Base-by-base conservation (phyloP, 1,139 yeast species). In the Taphrina flavorubra region DNA sequence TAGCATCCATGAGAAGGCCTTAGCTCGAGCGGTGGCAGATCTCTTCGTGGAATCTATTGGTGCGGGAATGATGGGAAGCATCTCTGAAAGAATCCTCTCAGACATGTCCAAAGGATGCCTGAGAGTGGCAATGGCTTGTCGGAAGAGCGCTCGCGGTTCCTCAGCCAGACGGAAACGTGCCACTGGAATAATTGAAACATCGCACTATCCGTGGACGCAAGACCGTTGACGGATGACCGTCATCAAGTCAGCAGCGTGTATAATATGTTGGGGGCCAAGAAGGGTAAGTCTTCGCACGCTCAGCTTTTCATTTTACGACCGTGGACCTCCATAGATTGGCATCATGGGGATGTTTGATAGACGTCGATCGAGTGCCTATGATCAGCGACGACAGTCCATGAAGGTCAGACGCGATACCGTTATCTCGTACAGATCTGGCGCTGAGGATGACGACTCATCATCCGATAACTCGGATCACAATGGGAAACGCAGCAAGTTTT, bases 341-440 rank as follows among this genome's bases (percentile, higher is more conserved):
- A 44, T 49, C 36, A 53, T 53, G 58, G 58, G 58, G 10, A 18
- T 56, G n/a, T 56, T 56, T n/a, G 60, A 56, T 31, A 31, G 57
- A 53, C 40, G 57, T 6, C 39, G 42, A 49, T 49, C 53, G 13
- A 56, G 49, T 18, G 46, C 60, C 49, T 18, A 20, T 36, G 49
- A 56, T 13, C 36, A 16, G 36, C n/a, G 60, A 25, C 46, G 49
- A 37, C 60, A 39, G 18, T 56, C 60, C n/a, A 56, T 40, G 49
- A 37, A 56, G 16, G 49, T 39, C 36, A 37, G 60, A 18, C 60
- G 60, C 6, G 49, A 56, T 16, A 56, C 60, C 16, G 49, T 56
- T 34, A 16, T 56, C 2, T 36, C 58, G 2, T 53, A 53, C 42
- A 53, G 16, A 25, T 36, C 42, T 34, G 16, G 34, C 6, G 42